Percentiles rank a stretch among this genome's conserved stretches.
These are phyloP conservation scores for Vicia faba DNA, from an alignment of 306 rosid genomes.

Conservation along the genomic window DNA sequence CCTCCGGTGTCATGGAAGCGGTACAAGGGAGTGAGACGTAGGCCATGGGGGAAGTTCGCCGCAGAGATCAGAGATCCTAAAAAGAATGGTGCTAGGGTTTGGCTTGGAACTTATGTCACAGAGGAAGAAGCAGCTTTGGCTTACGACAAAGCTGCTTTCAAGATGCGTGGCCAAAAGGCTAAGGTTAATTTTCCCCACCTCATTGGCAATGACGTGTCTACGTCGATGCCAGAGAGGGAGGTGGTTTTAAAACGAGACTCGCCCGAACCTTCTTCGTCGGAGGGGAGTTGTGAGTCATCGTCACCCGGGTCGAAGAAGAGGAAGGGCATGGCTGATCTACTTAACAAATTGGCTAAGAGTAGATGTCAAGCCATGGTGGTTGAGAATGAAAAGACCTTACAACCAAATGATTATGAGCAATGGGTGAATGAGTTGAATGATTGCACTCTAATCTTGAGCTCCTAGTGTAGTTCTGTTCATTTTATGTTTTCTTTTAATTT, in stretches of 20 bases:
- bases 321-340: slow-evolving; percentile 25
- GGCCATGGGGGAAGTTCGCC: slow-evolving; percentile 71
- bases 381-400: not conserved
- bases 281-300: not conserved
- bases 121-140: slow-evolving; percentile 66
- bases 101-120: slow-evolving; percentile 69
- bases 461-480: not conserved
- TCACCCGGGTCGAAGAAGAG: slow-evolving; percentile 28
- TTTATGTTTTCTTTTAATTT: too few relatives aligned
- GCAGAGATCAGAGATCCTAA: slow-evolving; percentile 54
- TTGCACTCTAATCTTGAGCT: not conserved
- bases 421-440: slow-evolving; percentile 28
- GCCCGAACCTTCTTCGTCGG: not conserved
- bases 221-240: not conserved
- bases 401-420: not conserved
- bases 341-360: slow-evolving; percentile 37
- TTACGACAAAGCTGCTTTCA: slow-evolving; percentile 69
- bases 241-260: not conserved
- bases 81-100: slow-evolving; percentile 55
- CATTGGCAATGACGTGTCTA: not conserved
- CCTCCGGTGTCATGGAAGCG: slow-evolving; percentile 35
- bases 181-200: slow-evolving; percentile 67
- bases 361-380: not conserved
- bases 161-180: slow-evolving; percentile 63
- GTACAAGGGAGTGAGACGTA: slow-evolving; percentile 59